phyloP scores from a whole-genome alignment of 352 stramenopile species.

The Plasmopara halstedii region DNA sequence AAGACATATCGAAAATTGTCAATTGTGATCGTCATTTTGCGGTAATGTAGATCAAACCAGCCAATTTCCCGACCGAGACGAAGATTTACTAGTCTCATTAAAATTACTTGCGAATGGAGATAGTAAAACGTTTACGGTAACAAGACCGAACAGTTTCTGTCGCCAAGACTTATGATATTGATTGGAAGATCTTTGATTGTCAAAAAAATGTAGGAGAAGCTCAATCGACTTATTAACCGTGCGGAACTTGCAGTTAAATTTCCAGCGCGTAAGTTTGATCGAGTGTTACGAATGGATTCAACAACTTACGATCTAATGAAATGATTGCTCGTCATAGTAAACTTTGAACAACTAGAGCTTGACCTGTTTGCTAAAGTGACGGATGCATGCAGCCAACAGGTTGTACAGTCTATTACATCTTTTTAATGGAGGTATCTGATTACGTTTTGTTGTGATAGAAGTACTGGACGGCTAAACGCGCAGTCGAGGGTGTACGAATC shows the following conservation, averaged over 20 bases:
- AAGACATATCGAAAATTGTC: not conserved
- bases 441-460: slow-evolving; percentile 19
- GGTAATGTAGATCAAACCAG: slow-evolving; percentile 55
- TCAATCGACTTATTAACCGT: slow-evolving; percentile 76
- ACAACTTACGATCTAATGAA: no score
- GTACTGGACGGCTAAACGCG: slow-evolving; percentile 62
- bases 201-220: slow-evolving; percentile 69
- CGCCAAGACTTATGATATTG: not conserved
- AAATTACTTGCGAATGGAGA: slow-evolving; percentile 63
- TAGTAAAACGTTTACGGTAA: slow-evolving; percentile 69
- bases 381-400: slow-evolving; percentile 51
- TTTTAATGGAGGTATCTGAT: not conserved
- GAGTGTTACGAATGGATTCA: no score
- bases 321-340: slow-evolving; percentile 29
- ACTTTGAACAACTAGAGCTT: slow-evolving; percentile 79
- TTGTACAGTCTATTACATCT: slow-evolving; percentile 7
- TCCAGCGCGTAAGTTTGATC: slow-evolving; percentile 29
- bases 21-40: not conserved
- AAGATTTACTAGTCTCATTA: slow-evolving; percentile 63
- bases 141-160: not conserved
- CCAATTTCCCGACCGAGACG: slow-evolving; percentile 77
- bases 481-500: slow-evolving; percentile 71
- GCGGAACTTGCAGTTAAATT: slow-evolving; percentile 79
- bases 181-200: slow-evolving; percentile 1
- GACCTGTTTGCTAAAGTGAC: slow-evolving; percentile 67